Conservation (phyloP, 2,329 filamentous ascomycete genomes). For the Endoconidiophora laricicola region DNA sequence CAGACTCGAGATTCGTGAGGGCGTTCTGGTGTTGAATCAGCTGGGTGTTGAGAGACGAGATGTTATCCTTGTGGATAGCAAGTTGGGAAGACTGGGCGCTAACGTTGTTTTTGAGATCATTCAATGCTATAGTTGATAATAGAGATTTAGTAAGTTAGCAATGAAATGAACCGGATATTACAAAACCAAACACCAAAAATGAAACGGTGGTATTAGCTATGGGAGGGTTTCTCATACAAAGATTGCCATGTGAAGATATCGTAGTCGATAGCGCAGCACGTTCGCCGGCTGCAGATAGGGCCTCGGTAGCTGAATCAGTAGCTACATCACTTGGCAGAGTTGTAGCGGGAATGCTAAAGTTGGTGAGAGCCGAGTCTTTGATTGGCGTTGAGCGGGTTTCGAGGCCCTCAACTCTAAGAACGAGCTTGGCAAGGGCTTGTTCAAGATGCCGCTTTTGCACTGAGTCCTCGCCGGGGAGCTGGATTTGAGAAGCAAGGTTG, state of each 20-base stretch:
- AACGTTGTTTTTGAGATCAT: conserved; percentile 51
- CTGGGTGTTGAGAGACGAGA: conserved; percentile 71
- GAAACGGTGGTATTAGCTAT: too few relatives aligned
- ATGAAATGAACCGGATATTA: too few relatives aligned
- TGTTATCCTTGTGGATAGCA: conserved; percentile 69
- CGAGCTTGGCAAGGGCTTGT: conserved; percentile 63
- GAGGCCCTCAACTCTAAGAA: conserved; percentile 61
- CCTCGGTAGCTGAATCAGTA: conserved; percentile 56
- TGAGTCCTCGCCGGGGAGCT: conserved; percentile 61
- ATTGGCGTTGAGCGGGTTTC: conserved; percentile 56
- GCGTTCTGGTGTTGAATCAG: conserved; percentile 64
- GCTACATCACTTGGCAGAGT: conserved; percentile 18
- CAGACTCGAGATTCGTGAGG: conserved; percentile 64
- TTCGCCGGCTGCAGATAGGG: conserved; percentile 40
- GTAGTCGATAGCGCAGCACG: conserved; percentile 23
- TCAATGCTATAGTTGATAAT: neutral
- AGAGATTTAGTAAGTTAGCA: too few relatives aligned
- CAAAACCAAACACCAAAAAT: too few relatives aligned
- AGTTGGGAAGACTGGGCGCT: conserved; percentile 89
- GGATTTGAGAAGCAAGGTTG: conserved; percentile 35
- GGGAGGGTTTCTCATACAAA: too few relatives aligned
- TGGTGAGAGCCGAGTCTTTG: conserved; percentile 17
- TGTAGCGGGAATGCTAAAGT: conserved; percentile 48
- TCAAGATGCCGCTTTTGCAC: conserved; percentile 66
- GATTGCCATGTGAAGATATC: conserved; percentile 27